Evolutionary conservation across 441 rosid species (phyloP), one percentile per base, ranked within the genome.

Genomic region (Eugenia klotzschiana): DNA sequence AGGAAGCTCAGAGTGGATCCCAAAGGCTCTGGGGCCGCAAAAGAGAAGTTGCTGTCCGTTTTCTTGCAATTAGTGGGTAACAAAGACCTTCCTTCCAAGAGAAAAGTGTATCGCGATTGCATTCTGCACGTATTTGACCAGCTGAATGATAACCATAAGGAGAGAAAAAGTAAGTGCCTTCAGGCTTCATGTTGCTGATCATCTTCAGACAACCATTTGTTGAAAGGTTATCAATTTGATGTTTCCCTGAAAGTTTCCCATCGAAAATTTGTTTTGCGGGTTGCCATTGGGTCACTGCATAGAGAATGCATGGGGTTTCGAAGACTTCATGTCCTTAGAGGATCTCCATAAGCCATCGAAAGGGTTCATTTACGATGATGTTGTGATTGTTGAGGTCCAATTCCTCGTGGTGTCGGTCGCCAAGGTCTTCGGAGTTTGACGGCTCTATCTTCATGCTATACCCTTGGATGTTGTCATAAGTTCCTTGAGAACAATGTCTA

Each of bases 121-220:
- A 86, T 25, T 52, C 53, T 86, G 4, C 57, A 82, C 6, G 80
- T 86, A 51, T 46, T 81, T 50, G 79, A 83, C 72, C 88, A 83
- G 53, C 22, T 77, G 51, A 77, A 77, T 5, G 53, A 23, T 16
- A 43, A 77, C 10, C 49, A 77, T 4, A n/a, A 16, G 29, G 80
- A 77, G 51, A 46, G 2, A 43, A 46, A 46, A 13, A 4, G 80
- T 77, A 8, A 37, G 18, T 40, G 29, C 16, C 27, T 25, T 16
- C 80, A 33, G 18, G 50, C 26, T 2, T 77, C 50, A 10, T 10
- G 50, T 46, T 46, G 12, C 18, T 18, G 51, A n/a, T 20, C 51
- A 12, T 46, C 25, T 25, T 46, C 4, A 77, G 60, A n/a, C 27
- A 55, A 37, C 27, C 29, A 55, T 55, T 11, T 55, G 7, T n/a